These are phyloP conservation scores for Erythrophleum fordii DNA, from an alignment of 306 rosid species.

Conservation along the genomic window DNA sequence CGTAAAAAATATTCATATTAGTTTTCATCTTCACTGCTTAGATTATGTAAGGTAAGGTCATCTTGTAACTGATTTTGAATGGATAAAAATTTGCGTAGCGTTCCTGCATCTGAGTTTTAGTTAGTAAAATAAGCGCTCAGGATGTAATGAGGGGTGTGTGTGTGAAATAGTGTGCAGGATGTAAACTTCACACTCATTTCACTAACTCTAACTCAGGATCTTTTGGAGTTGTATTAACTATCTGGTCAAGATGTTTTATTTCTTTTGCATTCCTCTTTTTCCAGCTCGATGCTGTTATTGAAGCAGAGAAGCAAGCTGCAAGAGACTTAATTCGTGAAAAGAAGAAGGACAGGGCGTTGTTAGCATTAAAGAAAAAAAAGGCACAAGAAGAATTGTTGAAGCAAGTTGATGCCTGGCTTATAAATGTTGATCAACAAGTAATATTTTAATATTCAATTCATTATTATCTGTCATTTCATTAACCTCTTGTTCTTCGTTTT, in stretches of 20 bases:
- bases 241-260: not conserved
- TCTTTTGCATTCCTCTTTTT: not conserved
- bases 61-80: not conserved
- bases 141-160: not conserved
- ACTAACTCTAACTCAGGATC: not conserved
- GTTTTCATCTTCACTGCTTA: not conserved
- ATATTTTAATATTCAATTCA: constrained; percentile 28
- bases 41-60: not conserved
- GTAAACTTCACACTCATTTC: not conserved
- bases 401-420: constrained; percentile 92
- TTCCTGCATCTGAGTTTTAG: not conserved
- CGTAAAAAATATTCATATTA: not conserved
- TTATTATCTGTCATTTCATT: not conserved
- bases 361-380: constrained; percentile 85
- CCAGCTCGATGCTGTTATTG: constrained; percentile 90
- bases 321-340: constrained; percentile 86
- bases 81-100: not conserved
- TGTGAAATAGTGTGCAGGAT: not conserved
- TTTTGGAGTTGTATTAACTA: constrained; percentile 1
- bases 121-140: not conserved
- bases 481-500: not conserved
- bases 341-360: constrained; percentile 89
- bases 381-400: constrained; percentile 89
- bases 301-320: constrained; percentile 94
- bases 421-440: constrained; percentile 95